Evolutionary conservation across 2,329 filamentous ascomycete genomes (phyloP).

Genomic region (Incumbomyces delicatus): DNA sequence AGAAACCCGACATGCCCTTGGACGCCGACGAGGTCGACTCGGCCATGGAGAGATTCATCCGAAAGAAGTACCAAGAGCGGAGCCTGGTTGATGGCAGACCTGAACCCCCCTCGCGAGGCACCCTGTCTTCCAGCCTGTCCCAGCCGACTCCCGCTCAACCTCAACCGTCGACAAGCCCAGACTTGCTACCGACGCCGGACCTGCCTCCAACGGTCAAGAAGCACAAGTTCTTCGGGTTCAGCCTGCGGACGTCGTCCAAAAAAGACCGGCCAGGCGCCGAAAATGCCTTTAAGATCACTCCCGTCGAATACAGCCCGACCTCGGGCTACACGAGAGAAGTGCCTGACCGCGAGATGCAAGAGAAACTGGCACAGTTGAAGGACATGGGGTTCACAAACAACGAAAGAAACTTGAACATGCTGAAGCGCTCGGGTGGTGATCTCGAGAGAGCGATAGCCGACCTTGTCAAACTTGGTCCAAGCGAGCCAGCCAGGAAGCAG

Average conservation of each 20-base stretch:
- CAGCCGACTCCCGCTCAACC: too few relatives aligned
- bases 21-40: conserved; percentile 88
- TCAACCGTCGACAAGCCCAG: conserved; percentile 36
- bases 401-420: conserved; percentile 66
- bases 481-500: conserved; percentile 23
- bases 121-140: conserved; percentile 30
- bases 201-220: conserved; percentile 47
- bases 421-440: conserved; percentile 76
- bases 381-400: conserved; percentile 91
- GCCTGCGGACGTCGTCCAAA: conserved; percentile 54
- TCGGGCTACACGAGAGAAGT: conserved; percentile 14
- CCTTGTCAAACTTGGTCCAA: conserved; percentile 72
- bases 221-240: conserved; percentile 52
- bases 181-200: conserved; percentile 32
- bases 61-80: conserved; percentile 78
- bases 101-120: conserved; percentile 27
- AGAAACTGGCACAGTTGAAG: conserved; percentile 64
- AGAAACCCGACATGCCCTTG: conserved; percentile 72
- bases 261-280: conserved; percentile 24
- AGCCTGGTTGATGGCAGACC: conserved; percentile 40
- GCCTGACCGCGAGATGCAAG: conserved; percentile 47
- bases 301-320: conserved; percentile 15
- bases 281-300: conserved; percentile 18
- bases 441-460: conserved; percentile 79
- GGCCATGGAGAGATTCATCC: conserved; percentile 89